A percentile compares a stretch with the other conserved stretches of the same genome.
These are phyloP conservation scores for Protoeuglena noctilucae DNA, from an alignment of 139 green algal species.

Conservation along the genomic window DNA sequence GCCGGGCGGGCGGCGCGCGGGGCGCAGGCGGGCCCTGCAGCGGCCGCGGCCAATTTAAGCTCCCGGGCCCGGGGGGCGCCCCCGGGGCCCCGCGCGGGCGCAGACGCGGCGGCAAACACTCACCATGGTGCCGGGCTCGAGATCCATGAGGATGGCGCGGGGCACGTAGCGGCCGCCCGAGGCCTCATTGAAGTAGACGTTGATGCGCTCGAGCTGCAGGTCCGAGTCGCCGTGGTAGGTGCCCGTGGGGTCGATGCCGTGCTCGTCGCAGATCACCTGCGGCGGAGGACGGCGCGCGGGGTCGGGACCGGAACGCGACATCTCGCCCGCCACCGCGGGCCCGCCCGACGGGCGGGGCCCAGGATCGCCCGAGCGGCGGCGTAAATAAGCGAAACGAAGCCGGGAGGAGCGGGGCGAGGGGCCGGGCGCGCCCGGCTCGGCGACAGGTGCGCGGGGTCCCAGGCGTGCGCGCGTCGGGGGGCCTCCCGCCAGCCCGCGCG, in stretches of 20 bases:
- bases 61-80: no score
- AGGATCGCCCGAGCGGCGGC: not conserved
- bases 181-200: slow-evolving; percentile 99
- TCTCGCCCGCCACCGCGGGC: not conserved
- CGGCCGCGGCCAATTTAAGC: no score
- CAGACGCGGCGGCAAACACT: no score
- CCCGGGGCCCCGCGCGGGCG: no score
- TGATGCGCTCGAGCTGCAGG: slow-evolving; percentile 97
- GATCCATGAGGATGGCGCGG: slow-evolving; percentile 90
- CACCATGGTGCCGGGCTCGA: slow-evolving; percentile 96
- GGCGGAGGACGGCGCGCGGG: not conserved
- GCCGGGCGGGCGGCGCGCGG: no score
- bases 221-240: slow-evolving; percentile 87
- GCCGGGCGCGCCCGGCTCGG: no score
- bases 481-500: no score
- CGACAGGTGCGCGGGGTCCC: no score
- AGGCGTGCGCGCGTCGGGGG: no score
- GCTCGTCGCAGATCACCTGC: slow-evolving; percentile 72
- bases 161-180: slow-evolving; percentile 43
- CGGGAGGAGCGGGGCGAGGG: not conserved
- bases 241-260: slow-evolving; percentile 82
- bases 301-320: not conserved
- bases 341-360: no score
- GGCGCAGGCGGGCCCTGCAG: no score
- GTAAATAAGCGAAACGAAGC: not conserved